Percentiles rank a stretch among this genome's conserved stretches.
Evolutionary conservation across 345 rosid genomes (phyloP).

Genomic region (Crucihimalaya himalaica): DNA sequence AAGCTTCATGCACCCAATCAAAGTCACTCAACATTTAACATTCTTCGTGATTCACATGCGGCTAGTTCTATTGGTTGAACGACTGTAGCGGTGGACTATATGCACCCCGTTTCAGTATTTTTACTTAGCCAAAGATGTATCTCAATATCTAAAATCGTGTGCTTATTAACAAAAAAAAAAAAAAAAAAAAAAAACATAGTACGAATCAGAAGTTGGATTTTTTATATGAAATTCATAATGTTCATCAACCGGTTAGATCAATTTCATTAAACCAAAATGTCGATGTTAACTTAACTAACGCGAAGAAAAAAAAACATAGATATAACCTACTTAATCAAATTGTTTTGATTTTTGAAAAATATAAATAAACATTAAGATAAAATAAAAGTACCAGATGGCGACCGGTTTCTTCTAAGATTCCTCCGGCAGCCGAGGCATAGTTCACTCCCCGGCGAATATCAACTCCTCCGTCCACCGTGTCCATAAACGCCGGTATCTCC

Average conservation of each 20-base stretch:
- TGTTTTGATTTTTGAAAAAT: background rate
- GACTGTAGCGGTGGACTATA: background rate
- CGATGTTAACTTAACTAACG: background rate
- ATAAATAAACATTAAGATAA: background rate
- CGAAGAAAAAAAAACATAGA: background rate
- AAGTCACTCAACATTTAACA: conserved; percentile 2
- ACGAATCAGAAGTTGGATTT: background rate
- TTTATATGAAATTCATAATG: background rate
- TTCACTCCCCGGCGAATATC: conserved; percentile 61
- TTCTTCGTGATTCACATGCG: background rate
- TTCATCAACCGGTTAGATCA: background rate
- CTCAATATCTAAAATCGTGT: background rate
- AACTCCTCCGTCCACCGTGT: conserved; percentile 42
- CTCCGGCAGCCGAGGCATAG: conserved; percentile 91
- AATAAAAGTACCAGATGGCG: conserved; percentile 41
- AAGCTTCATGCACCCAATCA: conserved; percentile 28
- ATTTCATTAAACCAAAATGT: background rate
- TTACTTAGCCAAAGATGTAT: background rate
- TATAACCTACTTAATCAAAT: background rate
- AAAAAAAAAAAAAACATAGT: background rate
- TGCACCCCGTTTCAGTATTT: background rate
- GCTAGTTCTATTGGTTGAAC: background rate
- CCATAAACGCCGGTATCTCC: conserved; percentile 55
- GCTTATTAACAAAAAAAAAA: no score
- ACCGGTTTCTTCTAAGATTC: conserved; percentile 75